Evolutionary conservation across 2,329 filamentous ascomycete genomes (phyloP).

Genomic region (Aureobasidium sp.): DNA sequence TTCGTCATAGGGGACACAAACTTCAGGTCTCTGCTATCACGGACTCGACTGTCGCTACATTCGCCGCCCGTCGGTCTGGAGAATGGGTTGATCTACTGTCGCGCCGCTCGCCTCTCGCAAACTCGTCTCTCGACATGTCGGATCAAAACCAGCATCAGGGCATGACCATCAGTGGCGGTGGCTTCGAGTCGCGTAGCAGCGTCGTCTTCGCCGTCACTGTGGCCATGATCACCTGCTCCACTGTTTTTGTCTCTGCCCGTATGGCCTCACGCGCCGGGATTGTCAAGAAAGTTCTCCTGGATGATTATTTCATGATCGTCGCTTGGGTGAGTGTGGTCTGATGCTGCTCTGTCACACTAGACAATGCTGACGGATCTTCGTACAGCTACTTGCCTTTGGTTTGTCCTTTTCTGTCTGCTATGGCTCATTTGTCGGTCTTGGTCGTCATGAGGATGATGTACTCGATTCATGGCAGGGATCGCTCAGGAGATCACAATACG

Average conservation of each 20-base stretch:
- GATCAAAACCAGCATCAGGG: neutral
- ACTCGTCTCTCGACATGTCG: constrained; percentile 10
- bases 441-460: constrained; percentile 60
- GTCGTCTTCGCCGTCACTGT: constrained; percentile 65
- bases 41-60: neutral
- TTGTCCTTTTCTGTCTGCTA: constrained; percentile 61
- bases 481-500: constrained; percentile 53
- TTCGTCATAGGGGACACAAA: neutral
- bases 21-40: neutral
- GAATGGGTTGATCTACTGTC: constrained; percentile 12
- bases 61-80: neutral
- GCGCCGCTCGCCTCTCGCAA: neutral
- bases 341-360: neutral
- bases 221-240: constrained; percentile 60
- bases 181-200: constrained; percentile 22
- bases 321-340: constrained; percentile 55
- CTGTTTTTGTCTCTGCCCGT: constrained; percentile 67
- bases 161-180: constrained; percentile 10
- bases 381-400: constrained; percentile 50
- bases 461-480: constrained; percentile 40
- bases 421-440: constrained; percentile 58
- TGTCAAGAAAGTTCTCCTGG: constrained; percentile 62
- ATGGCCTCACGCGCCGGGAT: constrained; percentile 67
- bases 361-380: neutral
- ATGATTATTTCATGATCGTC: constrained; percentile 74